Evolutionary conservation across 2,329 filamentous ascomycete genomes (phyloP), one percentile per base, ranked within the genome.

Genomic region (Trichoderma sp.): DNA sequence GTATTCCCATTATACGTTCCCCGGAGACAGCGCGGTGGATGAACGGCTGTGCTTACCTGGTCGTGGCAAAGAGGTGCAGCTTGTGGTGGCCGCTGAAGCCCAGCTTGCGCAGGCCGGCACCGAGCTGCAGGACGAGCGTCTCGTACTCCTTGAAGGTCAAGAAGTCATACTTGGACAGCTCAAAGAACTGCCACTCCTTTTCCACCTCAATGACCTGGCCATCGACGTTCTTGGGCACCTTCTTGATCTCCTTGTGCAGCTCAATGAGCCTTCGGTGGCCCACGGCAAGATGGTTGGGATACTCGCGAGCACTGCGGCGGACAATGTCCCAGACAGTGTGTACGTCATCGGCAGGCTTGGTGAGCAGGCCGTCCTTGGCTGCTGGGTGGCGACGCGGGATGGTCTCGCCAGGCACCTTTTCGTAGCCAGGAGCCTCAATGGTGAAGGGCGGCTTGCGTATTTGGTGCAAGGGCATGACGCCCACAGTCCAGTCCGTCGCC

Each of bases 131-230:
- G 59, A 89, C 86, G 71, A 89, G 84, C 75, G 88, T 84, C 81
- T 92, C 88, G 77, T 95, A 96, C 81, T 97, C 90, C 75, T 86
- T 84, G 81, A 94, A 96, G 74, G 89, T 93, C 76, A 91, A 84
- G 83, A 90, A 97, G 55, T 86, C 84, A 83, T 91, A 97, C 59
- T 84, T 83, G 71, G 91, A 90, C 73, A 96, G 88, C 85, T 97
- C 94, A 74, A 93, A 96, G 81, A 90, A 96, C 65, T 90, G 89
- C 94, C 94, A 97, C 79, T 95, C 88, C 88, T 97, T 97, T 72
- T 96, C 92, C 39, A 96, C 88, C 81, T 94, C 88, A 72, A 86
- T 84, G 79, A 93, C 86, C 78, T 91, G 86, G 73, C 94, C 94
- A 76, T 96, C 92, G 69, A 97, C 83, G 61, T 93, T 85, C 86